phyloP scores from a whole-genome alignment of 2,329 filamentous ascomycete species.

The Diaporthe caulivora region DNA sequence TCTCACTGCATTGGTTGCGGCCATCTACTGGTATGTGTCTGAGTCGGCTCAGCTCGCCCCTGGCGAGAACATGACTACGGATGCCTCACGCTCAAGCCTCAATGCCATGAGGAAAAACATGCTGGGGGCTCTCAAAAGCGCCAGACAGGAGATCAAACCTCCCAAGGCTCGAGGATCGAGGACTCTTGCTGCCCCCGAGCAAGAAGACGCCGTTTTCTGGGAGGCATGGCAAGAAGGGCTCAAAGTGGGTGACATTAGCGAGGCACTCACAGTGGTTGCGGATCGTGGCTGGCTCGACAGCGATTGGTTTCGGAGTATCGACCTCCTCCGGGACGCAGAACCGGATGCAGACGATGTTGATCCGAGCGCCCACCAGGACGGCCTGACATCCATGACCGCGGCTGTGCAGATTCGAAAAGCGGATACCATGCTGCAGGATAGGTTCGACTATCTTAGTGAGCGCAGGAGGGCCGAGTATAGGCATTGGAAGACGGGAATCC shows the following conservation, averaged over 20 bases:
- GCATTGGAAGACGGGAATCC: constrained; percentile 73
- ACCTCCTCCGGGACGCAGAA: constrained; percentile 61
- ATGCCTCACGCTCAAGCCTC: constrained; percentile 55
- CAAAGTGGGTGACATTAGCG: constrained; percentile 68
- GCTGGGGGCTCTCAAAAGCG: constrained; percentile 55
- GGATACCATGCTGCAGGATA: constrained; percentile 81
- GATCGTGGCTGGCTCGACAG: constrained; percentile 68
- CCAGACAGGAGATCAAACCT: constrained; percentile 51
- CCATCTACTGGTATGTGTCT: constrained; percentile 71
- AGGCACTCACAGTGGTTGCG: constrained; percentile 70
- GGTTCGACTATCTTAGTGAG: constrained; percentile 78
- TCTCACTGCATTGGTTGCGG: constrained; percentile 67
- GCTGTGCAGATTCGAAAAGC: constrained; percentile 61
- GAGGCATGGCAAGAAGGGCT: constrained; percentile 62
- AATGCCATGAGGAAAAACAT: constrained; percentile 60
- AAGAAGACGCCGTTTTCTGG: constrained; percentile 58
- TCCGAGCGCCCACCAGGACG: constrained; percentile 51
- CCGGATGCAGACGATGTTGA: constrained; percentile 44
- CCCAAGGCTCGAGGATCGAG: constrained; percentile 56
- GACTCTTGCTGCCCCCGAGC: constrained; percentile 52
- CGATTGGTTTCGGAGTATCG: constrained; percentile 74
- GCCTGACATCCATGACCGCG: constrained; percentile 42
- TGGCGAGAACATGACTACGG: constrained; percentile 39
- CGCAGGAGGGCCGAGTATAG: constrained; percentile 71
- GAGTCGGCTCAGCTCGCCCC: constrained; percentile 60